Conservation (phyloP, 257 asterid genomes). For the Asclepias syriaca region DNA sequence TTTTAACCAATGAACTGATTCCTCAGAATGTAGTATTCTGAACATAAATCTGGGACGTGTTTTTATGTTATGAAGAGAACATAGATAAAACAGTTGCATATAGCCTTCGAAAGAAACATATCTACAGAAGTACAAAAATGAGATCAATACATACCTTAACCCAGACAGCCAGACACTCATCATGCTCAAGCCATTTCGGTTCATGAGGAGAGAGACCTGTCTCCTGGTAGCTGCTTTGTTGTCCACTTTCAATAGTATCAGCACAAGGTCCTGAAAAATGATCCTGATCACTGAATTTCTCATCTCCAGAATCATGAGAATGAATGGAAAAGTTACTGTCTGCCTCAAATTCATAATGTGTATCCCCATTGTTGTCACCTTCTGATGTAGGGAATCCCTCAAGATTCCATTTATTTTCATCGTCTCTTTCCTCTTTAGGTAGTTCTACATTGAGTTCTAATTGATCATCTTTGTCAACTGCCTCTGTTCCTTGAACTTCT, state of each 20-base stretch:
- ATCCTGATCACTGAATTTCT: constrained; percentile 46
- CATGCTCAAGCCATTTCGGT: constrained; percentile 50
- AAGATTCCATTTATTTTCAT: constrained; percentile 34
- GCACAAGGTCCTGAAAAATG: constrained; percentile 35
- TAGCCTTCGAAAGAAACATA: constrained; percentile 9
- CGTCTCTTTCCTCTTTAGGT: constrained; percentile 38
- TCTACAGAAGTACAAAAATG: not conserved
- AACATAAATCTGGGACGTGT: not conserved
- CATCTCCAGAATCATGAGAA: constrained; percentile 63
- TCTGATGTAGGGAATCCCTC: constrained; percentile 51
- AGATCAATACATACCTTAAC: constrained; percentile 61
- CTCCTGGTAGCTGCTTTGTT: constrained; percentile 36
- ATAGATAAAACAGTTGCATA: constrained; percentile 4
- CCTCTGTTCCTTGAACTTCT: constrained; percentile 32
- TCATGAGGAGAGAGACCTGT: constrained; percentile 34
- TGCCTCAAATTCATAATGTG: constrained; percentile 44
- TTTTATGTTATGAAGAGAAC: not conserved
- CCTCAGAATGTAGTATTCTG: not conserved
- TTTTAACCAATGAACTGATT: not conserved
- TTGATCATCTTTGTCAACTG: constrained; percentile 40
- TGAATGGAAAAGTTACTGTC: constrained; percentile 43
- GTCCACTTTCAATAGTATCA: constrained; percentile 40
- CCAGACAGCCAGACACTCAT: constrained; percentile 87
- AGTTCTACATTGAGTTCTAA: constrained; percentile 29
- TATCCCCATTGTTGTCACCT: constrained; percentile 37